These are phyloP conservation scores for Scheffersomyces lignicola DNA, from an alignment of 1,139 yeast genomes.

Conservation along the genomic window DNA sequence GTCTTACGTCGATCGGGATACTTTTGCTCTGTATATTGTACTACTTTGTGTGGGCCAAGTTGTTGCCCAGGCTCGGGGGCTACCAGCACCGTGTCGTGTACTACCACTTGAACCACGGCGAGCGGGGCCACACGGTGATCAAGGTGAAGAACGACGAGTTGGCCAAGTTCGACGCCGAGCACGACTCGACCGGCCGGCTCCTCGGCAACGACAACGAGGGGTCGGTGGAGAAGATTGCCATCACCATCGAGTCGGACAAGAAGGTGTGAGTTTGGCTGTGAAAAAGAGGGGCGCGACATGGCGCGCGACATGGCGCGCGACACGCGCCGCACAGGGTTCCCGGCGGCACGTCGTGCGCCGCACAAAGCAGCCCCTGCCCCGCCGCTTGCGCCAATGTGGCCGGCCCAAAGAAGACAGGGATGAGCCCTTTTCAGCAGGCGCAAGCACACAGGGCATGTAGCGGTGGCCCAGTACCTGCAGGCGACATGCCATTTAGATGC, in stretches of 20 bases:
- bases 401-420: too few relatives aligned
- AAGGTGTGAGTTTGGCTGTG: not conserved
- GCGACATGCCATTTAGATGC: too few relatives aligned
- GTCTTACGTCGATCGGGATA: constrained; percentile 28
- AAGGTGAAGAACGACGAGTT: constrained; percentile 32
- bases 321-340: too few relatives aligned
- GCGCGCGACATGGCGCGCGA: too few relatives aligned
- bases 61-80: constrained; percentile 30
- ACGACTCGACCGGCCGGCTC: constrained; percentile 13
- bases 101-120: constrained; percentile 37
- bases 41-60: constrained; percentile 36
- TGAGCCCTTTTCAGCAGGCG: too few relatives aligned
- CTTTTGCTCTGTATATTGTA: constrained; percentile 28
- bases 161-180: constrained; percentile 32
- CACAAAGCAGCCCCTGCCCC: too few relatives aligned
- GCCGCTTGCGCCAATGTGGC: too few relatives aligned
- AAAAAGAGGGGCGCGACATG: too few relatives aligned
- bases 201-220: constrained; percentile 1
- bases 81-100: constrained; percentile 31
- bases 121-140: constrained; percentile 38
- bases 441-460: too few relatives aligned
- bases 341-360: too few relatives aligned
- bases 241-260: constrained; percentile 2
- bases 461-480: too few relatives aligned
- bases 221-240: constrained; percentile 3